Conservation (phyloP, 345 rosid genomes). For the Trapa bicornis region DNA sequence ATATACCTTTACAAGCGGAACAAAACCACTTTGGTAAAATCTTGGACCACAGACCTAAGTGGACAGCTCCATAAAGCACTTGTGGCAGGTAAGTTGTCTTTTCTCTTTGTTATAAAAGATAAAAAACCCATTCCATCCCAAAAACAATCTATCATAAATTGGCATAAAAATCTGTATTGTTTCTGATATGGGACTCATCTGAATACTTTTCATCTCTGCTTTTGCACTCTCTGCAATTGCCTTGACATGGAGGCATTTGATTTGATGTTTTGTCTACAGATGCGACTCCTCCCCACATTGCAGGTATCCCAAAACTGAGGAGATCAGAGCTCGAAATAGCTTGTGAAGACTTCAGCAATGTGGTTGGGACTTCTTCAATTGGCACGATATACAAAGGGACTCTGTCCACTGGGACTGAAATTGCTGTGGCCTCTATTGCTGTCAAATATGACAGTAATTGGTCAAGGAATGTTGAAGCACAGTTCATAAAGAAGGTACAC, state of each 20-base stretch:
- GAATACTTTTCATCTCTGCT: neutral
- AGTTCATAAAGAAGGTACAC: conserved; percentile 72
- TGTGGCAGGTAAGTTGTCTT: conserved; percentile 40
- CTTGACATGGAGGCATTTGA: neutral
- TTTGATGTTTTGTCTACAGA: neutral
- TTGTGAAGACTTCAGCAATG: conserved; percentile 94
- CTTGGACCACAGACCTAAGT: conserved; percentile 92
- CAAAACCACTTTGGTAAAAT: conserved; percentile 56
- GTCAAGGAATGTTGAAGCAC: conserved; percentile 56
- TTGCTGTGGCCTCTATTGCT: conserved; percentile 59
- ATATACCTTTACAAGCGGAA: conserved; percentile 27
- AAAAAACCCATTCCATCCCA: no score
- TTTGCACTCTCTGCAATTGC: neutral
- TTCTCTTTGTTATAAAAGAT: no score
- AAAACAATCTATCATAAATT: no score
- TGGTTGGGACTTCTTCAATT: conserved; percentile 56
- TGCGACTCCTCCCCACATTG: conserved; percentile 15
- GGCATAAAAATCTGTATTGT: no score
- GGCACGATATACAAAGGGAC: conserved; percentile 84
- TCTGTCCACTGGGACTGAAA: conserved; percentile 78
- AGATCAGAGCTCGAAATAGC: conserved; percentile 79
- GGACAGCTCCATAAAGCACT: conserved; percentile 91
- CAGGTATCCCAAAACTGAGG: conserved; percentile 82
- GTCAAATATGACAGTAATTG: conserved; percentile 47
- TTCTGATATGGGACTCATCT: no score